phyloP scores from a whole-genome alignment of 163 green algal species.

The Trebouxiophyceae sp. region DNA sequence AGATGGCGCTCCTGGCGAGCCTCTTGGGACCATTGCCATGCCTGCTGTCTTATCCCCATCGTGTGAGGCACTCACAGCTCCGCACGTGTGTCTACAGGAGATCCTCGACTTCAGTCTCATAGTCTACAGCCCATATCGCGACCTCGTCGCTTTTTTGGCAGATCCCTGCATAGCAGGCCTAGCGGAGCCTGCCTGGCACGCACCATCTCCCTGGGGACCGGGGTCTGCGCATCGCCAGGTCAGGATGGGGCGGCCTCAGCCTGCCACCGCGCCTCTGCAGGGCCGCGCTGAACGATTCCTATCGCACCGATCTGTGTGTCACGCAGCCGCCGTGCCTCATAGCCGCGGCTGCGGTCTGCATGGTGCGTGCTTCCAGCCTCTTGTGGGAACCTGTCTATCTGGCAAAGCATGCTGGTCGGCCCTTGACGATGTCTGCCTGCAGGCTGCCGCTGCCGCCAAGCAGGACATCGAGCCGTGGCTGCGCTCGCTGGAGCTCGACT shows the following conservation, averaged over 20 bases:
- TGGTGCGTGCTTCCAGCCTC: not conserved
- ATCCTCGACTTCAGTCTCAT: constrained; percentile 64
- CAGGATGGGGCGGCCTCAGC: not conserved
- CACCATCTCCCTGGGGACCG: not conserved
- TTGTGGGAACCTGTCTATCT: no score
- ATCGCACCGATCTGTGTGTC: constrained; percentile 53
- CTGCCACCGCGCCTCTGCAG: constrained; percentile 12
- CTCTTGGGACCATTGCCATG: not conserved
- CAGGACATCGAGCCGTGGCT: no score
- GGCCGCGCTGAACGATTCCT: constrained; percentile 65
- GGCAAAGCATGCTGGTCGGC: no score
- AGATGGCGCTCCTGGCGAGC: constrained; percentile 42
- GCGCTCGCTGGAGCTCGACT: no score
- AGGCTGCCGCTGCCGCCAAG: no score
- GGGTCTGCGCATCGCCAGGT: not conserved
- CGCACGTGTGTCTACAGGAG: constrained; percentile 36
- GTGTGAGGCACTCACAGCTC: not conserved
- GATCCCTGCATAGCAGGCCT: constrained; percentile 22
- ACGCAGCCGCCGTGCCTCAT: constrained; percentile 63
- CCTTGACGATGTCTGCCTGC: no score
- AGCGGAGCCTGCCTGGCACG: constrained; percentile 30
- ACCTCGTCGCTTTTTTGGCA: constrained; percentile 25
- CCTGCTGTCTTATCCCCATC: not conserved
- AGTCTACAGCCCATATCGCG: constrained; percentile 63
- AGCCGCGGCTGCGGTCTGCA: constrained; percentile 33